Conservation (phyloP, 306 rosid genomes). For the Cicer yamashitae region DNA sequence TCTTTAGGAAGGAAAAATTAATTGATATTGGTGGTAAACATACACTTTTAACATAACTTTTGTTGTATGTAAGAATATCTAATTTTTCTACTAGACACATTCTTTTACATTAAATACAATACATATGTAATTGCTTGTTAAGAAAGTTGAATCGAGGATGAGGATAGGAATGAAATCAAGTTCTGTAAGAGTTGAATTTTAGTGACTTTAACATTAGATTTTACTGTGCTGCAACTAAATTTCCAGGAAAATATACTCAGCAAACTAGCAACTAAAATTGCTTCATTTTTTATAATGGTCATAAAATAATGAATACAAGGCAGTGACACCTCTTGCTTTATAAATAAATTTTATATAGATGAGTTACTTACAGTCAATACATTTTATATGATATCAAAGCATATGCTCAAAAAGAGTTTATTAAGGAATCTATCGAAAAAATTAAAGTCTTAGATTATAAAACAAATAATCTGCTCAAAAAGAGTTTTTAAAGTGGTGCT, state of each 20-base stretch:
- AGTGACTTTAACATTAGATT: neutral
- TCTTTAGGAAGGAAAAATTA: slow-evolving; percentile 45
- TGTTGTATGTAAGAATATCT: neutral
- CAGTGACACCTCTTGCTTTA: no score
- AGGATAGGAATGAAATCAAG: slow-evolving; percentile 9
- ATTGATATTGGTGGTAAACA: slow-evolving; percentile 15
- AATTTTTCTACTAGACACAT: no score
- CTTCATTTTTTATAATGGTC: no score
- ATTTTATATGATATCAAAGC: no score
- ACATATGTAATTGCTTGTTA: neutral
- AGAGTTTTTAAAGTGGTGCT: no score
- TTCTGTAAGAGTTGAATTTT: neutral
- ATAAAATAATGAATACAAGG: no score
- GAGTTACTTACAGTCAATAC: no score
- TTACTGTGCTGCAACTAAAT: neutral
- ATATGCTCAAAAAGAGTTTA: no score
- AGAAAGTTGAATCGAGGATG: neutral
- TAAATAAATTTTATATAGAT: no score
- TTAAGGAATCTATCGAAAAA: no score
- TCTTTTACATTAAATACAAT: neutral
- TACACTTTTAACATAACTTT: neutral
- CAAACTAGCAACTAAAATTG: neutral
- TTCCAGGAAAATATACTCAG: neutral
- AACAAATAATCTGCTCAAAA: no score
- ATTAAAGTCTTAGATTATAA: no score